Conservation (phyloP, 2,329 filamentous ascomycete species). For the Penicillium sp. region DNA sequence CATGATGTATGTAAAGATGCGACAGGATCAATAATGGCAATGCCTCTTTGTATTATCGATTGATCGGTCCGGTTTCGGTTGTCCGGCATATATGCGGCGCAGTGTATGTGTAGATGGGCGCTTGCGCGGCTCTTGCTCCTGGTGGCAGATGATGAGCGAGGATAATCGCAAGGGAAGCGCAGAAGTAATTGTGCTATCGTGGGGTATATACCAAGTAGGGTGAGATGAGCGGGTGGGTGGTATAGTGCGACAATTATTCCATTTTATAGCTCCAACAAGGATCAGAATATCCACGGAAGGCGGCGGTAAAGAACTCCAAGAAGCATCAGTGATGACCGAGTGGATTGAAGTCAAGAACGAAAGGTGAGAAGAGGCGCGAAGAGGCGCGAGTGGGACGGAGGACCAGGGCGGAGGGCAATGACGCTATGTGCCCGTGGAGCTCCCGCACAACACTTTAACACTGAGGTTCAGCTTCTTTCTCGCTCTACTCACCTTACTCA, state of each 20-base stretch:
- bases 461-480: not conserved
- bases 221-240: not conserved
- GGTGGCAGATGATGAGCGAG: not conserved
- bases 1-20: slow-evolving; percentile 9
- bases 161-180: not conserved
- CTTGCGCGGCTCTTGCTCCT: slow-evolving; percentile 12
- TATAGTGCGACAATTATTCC: slow-evolving; percentile 14
- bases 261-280: slow-evolving; percentile 11
- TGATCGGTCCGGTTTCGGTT: not conserved
- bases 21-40: not conserved
- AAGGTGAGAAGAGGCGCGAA: not conserved
- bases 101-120: slow-evolving; percentile 5
- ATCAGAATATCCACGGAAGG: slow-evolving; percentile 6
- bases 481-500: not conserved
- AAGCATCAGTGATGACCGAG: not conserved
- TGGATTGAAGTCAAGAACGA: slow-evolving; percentile 1
- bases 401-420: not conserved
- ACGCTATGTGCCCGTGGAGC: not conserved
- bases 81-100: slow-evolving; percentile 2
- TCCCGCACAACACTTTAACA: not conserved
- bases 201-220: not conserved
- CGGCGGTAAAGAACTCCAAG: not conserved
- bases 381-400: not conserved
- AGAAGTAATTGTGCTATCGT: not conserved
- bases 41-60: not conserved